A percentile compares a stretch with the other conserved stretches of the same genome.
phyloP scores from a whole-genome alignment of 306 rosid species.

The Castanea crenata region DNA sequence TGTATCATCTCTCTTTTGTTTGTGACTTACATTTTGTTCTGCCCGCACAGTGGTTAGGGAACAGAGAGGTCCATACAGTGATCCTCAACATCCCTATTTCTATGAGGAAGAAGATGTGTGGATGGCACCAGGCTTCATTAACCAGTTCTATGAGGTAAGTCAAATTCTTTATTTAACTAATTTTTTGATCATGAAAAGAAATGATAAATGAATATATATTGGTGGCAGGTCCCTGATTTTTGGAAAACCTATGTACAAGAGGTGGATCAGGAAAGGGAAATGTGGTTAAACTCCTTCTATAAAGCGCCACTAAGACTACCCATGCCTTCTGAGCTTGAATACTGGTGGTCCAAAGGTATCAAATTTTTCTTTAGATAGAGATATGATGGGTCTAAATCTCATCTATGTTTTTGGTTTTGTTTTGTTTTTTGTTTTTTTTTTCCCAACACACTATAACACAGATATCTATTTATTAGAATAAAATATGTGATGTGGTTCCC shows the following conservation, averaged over 20 bases:
- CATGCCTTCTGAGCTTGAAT: slow-evolving; percentile 95
- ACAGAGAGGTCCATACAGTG: slow-evolving; percentile 80
- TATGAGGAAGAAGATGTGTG: slow-evolving; percentile 92
- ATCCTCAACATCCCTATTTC: slow-evolving; percentile 94
- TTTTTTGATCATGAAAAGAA: slow-evolving; percentile 20
- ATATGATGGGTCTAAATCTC: too few species aligned
- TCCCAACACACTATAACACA: too few species aligned
- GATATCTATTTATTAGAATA: too few species aligned
- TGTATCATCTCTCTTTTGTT: slow-evolving; percentile 10
- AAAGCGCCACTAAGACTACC: slow-evolving; percentile 90
- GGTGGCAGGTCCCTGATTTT: slow-evolving; percentile 81
- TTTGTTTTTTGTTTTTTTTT: too few species aligned
- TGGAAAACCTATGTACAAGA: slow-evolving; percentile 85
- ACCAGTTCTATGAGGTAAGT: slow-evolving; percentile 88
- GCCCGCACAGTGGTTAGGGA: slow-evolving; percentile 80
- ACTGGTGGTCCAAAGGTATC: slow-evolving; percentile 83
- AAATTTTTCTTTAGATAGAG: background rate
- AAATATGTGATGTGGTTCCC: too few species aligned
- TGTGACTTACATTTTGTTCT: slow-evolving; percentile 21
- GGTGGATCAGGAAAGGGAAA: slow-evolving; percentile 91
- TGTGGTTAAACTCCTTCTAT: slow-evolving; percentile 98
- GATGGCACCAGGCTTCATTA: slow-evolving; percentile 99
- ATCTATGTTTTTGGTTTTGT: too few species aligned
- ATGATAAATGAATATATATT: slow-evolving; percentile 12
- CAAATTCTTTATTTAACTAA: slow-evolving; percentile 17